Percentiles rank a stretch among this genome's conserved stretches.
These are phyloP conservation scores for Suhomyces xylopsoci DNA, from an alignment of 805 yeast genomes.

Conservation along the genomic window DNA sequence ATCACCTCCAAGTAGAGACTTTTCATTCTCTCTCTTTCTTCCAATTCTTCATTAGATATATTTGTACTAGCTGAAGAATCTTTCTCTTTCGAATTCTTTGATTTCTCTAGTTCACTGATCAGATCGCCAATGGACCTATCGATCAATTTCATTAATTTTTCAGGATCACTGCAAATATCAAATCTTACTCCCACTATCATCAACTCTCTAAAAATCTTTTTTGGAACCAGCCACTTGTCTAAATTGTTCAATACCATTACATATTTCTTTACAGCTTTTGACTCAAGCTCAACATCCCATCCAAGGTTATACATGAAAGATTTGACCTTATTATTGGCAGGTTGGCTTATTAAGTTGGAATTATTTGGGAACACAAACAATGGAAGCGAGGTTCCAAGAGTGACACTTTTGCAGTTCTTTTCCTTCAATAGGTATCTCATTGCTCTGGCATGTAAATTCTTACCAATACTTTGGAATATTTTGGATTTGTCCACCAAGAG, in stretches of 20 bases:
- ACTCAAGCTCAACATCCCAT: slow-evolving; percentile 30
- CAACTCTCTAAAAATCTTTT: slow-evolving; percentile 51
- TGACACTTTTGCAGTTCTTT: slow-evolving; percentile 35
- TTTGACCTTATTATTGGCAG: slow-evolving; percentile 20
- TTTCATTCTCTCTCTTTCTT: slow-evolving; percentile 21
- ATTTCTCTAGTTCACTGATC: slow-evolving; percentile 4
- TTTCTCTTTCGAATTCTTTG: background rate
- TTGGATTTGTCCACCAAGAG: slow-evolving; percentile 53
- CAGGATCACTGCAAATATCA: slow-evolving; percentile 48
- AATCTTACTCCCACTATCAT: slow-evolving; percentile 57
- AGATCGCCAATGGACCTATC: slow-evolving; percentile 16
- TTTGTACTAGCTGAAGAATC: background rate
- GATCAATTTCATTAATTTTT: slow-evolving; percentile 42
- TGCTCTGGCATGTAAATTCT: slow-evolving; percentile 51
- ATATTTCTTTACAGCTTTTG: slow-evolving; percentile 20
- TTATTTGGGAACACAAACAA: slow-evolving; percentile 34
- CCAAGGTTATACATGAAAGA: slow-evolving; percentile 40
- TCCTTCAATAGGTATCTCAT: slow-evolving; percentile 47
- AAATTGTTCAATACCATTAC: slow-evolving; percentile 43
- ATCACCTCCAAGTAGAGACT: slow-evolving; percentile 38
- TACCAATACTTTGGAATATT: slow-evolving; percentile 53
- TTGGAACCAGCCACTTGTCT: slow-evolving; percentile 50
- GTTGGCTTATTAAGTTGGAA: slow-evolving; percentile 13
- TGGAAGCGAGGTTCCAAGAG: slow-evolving; percentile 49
- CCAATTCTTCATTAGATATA: slow-evolving; percentile 1